phyloP scores from a whole-genome alignment of 148 eudicot genomes.

The Arctostaphylos glauca region DNA sequence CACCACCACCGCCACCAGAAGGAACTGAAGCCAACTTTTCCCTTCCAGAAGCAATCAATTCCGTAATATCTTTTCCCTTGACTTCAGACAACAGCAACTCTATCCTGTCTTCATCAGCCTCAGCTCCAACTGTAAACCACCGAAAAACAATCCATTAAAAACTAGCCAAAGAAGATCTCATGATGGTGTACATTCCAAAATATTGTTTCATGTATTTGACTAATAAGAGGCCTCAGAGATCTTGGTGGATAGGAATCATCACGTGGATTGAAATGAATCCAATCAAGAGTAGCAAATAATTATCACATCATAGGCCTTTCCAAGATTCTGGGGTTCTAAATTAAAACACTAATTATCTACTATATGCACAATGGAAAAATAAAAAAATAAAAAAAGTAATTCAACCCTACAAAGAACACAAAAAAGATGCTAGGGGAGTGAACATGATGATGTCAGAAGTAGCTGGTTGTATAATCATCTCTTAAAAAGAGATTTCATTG shows the following conservation, averaged over 20 bases:
- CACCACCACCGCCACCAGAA: conserved; percentile 73
- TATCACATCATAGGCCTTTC: neutral
- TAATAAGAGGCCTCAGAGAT: conserved; percentile 2
- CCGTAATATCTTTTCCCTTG: conserved; percentile 65
- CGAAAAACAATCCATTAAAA: neutral
- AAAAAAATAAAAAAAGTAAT: neutral
- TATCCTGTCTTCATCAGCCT: conserved; percentile 64
- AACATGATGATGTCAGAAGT: conserved; percentile 11
- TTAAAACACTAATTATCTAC: neutral
- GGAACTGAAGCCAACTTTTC: conserved; percentile 89
- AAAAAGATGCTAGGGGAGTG: neutral
- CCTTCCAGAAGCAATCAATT: conserved; percentile 74
- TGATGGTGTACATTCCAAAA: neutral
- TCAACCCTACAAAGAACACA: neutral
- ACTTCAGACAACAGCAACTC: conserved; percentile 59
- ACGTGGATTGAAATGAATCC: neutral
- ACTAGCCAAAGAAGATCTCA: neutral
- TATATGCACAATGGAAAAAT: no score
- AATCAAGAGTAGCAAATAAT: conserved; percentile 10
- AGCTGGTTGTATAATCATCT: conserved; percentile 9
- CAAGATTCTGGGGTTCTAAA: neutral
- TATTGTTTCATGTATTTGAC: neutral
- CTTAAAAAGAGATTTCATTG: neutral
- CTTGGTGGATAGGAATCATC: conserved; percentile 4
- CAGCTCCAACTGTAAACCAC: conserved; percentile 62